Percentiles rank a stretch among this genome's conserved stretches.
Conservation (phyloP, 306 rosid genomes). For the Rosa persica region DNA sequence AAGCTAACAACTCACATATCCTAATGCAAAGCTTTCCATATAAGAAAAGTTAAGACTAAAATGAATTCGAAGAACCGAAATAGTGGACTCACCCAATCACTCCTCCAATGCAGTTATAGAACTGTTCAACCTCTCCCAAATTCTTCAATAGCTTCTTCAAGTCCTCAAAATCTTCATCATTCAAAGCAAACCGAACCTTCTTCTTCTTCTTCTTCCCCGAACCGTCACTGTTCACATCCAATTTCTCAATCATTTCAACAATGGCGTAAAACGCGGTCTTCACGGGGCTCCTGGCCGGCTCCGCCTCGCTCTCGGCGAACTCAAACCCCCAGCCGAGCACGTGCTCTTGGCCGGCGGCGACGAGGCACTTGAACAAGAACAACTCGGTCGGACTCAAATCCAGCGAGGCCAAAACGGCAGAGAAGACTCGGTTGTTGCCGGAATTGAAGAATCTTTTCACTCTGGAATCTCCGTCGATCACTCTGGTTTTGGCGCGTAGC, state of each 20-base stretch:
- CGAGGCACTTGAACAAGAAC: constrained; percentile 68
- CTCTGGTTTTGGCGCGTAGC: constrained; percentile 41
- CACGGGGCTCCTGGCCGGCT: constrained; percentile 41
- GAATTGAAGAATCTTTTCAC: constrained; percentile 63
- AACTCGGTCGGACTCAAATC: constrained; percentile 35
- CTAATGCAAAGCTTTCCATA: background rate
- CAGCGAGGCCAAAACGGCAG: constrained; percentile 38
- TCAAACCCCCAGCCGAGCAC: constrained; percentile 52
- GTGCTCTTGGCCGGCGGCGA: constrained; percentile 87
- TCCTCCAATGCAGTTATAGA: constrained; percentile 96
- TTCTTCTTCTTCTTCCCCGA: constrained; percentile 27
- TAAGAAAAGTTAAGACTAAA: background rate
- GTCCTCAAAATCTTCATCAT: constrained; percentile 47
- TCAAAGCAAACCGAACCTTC: constrained; percentile 40
- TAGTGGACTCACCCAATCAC: constrained; percentile 71
- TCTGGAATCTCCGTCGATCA: constrained; percentile 59
- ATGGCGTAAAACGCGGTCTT: constrained; percentile 71
- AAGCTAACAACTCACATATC: background rate
- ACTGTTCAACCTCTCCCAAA: constrained; percentile 66
- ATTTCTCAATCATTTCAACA: constrained; percentile 72
- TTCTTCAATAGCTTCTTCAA: constrained; percentile 61
- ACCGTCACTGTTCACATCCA: constrained; percentile 38
- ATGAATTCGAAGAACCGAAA: background rate
- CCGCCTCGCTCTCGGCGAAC: constrained; percentile 31
- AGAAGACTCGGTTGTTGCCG: constrained; percentile 22